Conservation (phyloP, 1,139 yeast genomes). For the Nakaseomyces bracarensis region DNA sequence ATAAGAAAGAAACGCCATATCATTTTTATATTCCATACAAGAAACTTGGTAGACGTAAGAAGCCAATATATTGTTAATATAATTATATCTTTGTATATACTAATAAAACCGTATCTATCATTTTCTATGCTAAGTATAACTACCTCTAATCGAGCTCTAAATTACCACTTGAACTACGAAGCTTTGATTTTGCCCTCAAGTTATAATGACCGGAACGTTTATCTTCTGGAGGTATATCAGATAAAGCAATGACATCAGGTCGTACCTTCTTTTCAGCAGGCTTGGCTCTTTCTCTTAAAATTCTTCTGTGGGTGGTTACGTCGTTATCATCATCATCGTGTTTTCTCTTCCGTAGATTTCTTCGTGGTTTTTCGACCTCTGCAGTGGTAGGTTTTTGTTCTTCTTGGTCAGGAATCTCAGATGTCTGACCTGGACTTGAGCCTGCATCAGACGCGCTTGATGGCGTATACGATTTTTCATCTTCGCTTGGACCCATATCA, state of each 20-base stretch:
- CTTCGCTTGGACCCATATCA: slow-evolving; percentile 7
- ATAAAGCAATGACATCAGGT: slow-evolving; percentile 21
- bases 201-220: slow-evolving; percentile 29
- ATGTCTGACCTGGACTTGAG: background rate
- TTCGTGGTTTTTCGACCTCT: background rate
- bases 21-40: no score
- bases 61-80: no score
- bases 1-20: no score
- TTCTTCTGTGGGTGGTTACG: background rate
- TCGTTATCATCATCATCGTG: background rate
- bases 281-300: slow-evolving; percentile 9
- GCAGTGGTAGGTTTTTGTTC: slow-evolving; percentile 6
- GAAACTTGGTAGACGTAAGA: no score
- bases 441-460: slow-evolving; percentile 1
- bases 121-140: no score
- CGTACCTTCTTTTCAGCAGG: slow-evolving; percentile 26
- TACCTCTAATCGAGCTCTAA: slow-evolving; percentile 11
- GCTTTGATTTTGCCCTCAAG: slow-evolving; percentile 29
- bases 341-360: slow-evolving; percentile 7
- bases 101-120: no score
- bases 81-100: no score
- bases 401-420: slow-evolving; percentile 1
- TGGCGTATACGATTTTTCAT: slow-evolving; percentile 9
- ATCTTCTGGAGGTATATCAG: slow-evolving; percentile 22
- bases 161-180: slow-evolving; percentile 21